Percentiles rank a stretch among this genome's conserved stretches.
These are phyloP conservation scores for Cyclanthera cordifolia DNA, from an alignment of 306 rosid species.

Conservation along the genomic window DNA sequence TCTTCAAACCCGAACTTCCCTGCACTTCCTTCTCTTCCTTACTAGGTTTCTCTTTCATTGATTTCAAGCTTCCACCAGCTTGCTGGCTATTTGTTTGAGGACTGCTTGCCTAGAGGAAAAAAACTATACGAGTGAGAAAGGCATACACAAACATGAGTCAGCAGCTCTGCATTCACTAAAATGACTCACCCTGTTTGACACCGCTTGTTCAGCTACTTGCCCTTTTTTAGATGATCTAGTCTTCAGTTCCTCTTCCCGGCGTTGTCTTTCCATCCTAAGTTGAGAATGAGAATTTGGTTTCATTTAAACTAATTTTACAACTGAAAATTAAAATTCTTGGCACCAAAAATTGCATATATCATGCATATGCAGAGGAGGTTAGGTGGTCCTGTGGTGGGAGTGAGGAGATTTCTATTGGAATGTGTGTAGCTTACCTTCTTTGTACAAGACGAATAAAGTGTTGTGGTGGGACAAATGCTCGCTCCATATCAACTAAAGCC, in stretches of 20 bases:
- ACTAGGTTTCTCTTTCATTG: constrained; percentile 74
- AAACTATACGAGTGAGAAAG: not conserved
- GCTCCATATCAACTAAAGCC: constrained; percentile 97
- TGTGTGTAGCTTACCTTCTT: constrained; percentile 47
- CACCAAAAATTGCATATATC: not conserved
- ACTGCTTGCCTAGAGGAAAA: constrained; percentile 54
- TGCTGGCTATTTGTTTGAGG: constrained; percentile 58
- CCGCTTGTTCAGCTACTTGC: constrained; percentile 63
- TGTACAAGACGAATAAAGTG: constrained; percentile 94
- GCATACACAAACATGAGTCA: not conserved
- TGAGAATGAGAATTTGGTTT: constrained; percentile 11
- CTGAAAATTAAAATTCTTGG: not conserved
- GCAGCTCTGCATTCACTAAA: not conserved
- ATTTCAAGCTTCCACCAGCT: constrained; percentile 80
- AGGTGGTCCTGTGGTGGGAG: not conserved
- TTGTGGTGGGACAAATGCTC: constrained; percentile 98
- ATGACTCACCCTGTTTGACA: constrained; percentile 57
- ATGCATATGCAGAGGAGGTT: not conserved
- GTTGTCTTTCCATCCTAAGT: constrained; percentile 92
- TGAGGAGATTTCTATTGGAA: not conserved
- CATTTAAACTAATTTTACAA: constrained; percentile 7
- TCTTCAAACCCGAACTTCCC: constrained; percentile 79
- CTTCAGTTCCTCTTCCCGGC: constrained; percentile 87
- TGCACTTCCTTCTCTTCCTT: constrained; percentile 71
- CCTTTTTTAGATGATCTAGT: constrained; percentile 65